Conservation (phyloP, 2,329 filamentous ascomycete genomes). For the Sporothrix euskadiensis region DNA sequence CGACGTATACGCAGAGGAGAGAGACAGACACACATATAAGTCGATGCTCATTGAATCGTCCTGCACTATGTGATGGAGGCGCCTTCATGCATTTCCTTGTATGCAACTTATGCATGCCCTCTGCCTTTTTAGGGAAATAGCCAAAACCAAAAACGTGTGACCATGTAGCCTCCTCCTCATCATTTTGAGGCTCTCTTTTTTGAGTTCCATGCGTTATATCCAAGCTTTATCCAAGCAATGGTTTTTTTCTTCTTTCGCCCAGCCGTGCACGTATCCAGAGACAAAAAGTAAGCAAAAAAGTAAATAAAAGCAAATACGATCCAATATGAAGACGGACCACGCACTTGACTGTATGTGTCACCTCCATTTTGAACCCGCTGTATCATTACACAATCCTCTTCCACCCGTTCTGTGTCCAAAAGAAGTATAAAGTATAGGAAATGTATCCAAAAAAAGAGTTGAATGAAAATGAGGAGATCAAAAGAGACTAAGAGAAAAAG, state of each 20-base stretch:
- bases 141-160: neutral
- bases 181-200: neutral
- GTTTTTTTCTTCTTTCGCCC: neutral
- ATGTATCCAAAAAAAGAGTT: constrained; percentile 4
- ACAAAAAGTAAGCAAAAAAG: neutral
- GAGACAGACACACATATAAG: neutral
- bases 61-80: neutral
- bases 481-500: neutral
- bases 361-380: neutral
- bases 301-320: neutral
- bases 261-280: neutral
- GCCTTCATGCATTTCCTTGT: neutral
- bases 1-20: neutral
- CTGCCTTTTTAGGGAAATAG: neutral
- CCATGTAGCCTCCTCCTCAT: neutral
- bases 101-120: constrained; percentile 1
- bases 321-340: neutral
- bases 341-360: neutral
- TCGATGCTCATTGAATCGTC: constrained; percentile 6
- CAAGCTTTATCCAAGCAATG: neutral
- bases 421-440: neutral
- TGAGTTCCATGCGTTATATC: neutral
- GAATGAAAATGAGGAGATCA: neutral
- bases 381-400: neutral
- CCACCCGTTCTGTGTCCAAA: constrained; percentile 3